Evolutionary conservation across 768 basidiomycete species (phyloP).

Genomic region (Boletus rex-veris): DNA sequence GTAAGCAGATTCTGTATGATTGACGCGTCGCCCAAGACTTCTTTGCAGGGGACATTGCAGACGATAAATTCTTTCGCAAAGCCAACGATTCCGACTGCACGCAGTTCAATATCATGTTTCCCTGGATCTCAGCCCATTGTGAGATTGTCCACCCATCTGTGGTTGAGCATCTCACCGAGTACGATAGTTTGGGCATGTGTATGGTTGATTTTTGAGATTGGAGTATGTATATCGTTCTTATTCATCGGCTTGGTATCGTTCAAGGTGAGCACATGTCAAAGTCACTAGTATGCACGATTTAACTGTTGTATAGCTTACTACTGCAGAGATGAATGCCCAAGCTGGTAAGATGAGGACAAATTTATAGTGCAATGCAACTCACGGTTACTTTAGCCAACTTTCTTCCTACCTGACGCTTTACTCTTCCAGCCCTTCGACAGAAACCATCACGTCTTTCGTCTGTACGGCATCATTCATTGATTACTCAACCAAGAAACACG

Average conservation of each 20-base stretch:
- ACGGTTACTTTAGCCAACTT: slow-evolving; percentile 45
- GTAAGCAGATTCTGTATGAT: slow-evolving; percentile 42
- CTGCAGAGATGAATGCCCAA: slow-evolving; percentile 49
- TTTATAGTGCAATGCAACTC: slow-evolving; percentile 1
- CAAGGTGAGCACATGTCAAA: slow-evolving; percentile 51
- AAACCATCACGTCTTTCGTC: slow-evolving; percentile 7
- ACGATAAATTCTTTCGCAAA: slow-evolving; percentile 94
- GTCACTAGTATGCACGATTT: slow-evolving; percentile 1
- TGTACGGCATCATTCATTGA: slow-evolving; percentile 11
- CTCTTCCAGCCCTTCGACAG: background rate
- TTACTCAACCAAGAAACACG: slow-evolving; percentile 16
- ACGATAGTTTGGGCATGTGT: slow-evolving; percentile 74
- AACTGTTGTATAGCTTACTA: slow-evolving; percentile 32
- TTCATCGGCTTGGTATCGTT: slow-evolving; percentile 81
- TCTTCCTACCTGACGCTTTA: slow-evolving; percentile 49
- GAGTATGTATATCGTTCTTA: slow-evolving; percentile 71
- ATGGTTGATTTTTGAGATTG: slow-evolving; percentile 80
- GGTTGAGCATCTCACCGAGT: background rate
- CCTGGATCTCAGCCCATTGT: slow-evolving; percentile 70
- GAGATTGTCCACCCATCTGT: slow-evolving; percentile 18
- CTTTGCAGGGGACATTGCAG: slow-evolving; percentile 81
- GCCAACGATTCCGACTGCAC: slow-evolving; percentile 91
- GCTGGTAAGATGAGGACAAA: slow-evolving; percentile 49
- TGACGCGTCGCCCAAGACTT: background rate
- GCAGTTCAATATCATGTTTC: slow-evolving; percentile 78